phyloP scores from a whole-genome alignment of 148 eudicot genomes.

The Pharnaceum exiguum region DNA sequence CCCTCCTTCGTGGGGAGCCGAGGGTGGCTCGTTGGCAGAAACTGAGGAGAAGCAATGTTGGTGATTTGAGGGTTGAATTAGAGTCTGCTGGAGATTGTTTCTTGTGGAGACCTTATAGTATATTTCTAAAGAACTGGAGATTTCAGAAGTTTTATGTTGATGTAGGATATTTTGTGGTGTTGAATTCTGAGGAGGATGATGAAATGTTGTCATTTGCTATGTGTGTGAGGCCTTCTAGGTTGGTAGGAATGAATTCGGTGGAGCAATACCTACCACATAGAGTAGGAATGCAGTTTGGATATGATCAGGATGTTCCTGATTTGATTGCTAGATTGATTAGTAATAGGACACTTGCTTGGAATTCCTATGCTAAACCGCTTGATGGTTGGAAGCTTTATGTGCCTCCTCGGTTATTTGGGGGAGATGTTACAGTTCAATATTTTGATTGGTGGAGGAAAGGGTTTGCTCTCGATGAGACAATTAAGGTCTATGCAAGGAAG shows the following conservation, averaged over 20 bases:
- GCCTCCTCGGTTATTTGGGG: background rate
- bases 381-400: background rate
- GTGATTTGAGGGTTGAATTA: background rate
- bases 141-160: too few species aligned
- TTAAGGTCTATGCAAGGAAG: background rate
- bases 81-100: background rate
- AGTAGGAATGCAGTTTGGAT: too few species aligned
- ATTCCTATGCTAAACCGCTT: background rate
- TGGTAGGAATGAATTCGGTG: too few species aligned
- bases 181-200: too few species aligned
- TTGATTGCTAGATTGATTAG: too few species aligned
- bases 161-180: too few species aligned
- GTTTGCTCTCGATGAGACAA: background rate
- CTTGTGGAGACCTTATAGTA: too few species aligned
- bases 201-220: too few species aligned
- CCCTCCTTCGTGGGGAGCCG: constrained; percentile 2
- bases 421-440: constrained; percentile 1
- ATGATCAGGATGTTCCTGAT: too few species aligned
- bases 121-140: too few species aligned
- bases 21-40: constrained; percentile 1
- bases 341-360: constrained; percentile 1
- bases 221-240: too few species aligned
- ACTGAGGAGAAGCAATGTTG: background rate
- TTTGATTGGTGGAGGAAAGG: background rate
- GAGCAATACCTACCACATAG: too few species aligned